phyloP scores from a whole-genome alignment of 2,329 filamentous ascomycete species.

The Pyrenophora seminiperda region DNA sequence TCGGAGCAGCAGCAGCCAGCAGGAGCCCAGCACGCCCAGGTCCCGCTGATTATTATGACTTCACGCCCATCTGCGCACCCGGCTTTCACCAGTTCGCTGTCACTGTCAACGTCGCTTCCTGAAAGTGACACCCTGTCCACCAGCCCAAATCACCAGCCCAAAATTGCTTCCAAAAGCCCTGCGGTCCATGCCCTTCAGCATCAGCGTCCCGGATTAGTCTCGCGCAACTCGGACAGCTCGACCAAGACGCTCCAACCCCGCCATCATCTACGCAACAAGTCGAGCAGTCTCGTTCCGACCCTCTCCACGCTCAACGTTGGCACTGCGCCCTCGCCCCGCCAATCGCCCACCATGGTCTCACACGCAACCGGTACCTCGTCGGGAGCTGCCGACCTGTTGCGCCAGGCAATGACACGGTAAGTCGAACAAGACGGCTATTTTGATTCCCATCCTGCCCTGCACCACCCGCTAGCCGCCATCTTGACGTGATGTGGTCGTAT shows the following conservation, averaged over 20 bases:
- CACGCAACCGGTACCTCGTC: conserved; percentile 52
- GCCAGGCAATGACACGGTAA: conserved; percentile 65
- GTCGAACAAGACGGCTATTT: conserved; percentile 20
- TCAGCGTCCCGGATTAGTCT: conserved; percentile 38
- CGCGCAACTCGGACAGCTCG: conserved; percentile 38
- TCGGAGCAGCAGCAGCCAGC: conserved; percentile 34
- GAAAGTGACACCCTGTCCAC: conserved; percentile 16
- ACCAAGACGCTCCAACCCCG: conserved; percentile 38
- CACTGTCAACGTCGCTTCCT: conserved; percentile 11
- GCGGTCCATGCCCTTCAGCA: conserved; percentile 37
- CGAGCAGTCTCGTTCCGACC: conserved; percentile 52
- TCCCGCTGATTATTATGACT: conserved; percentile 44
- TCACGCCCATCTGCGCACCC: conserved; percentile 35
- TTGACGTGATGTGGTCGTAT: conserved; percentile 12
- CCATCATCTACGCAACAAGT: conserved; percentile 46
- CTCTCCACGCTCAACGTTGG: conserved; percentile 46
- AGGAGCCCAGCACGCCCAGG: no score
- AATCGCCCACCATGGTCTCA: conserved; percentile 41
- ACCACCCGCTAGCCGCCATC: not conserved
- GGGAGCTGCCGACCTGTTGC: conserved; percentile 61
- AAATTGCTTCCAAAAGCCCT: conserved; percentile 25
- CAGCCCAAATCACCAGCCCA: conserved; percentile 26
- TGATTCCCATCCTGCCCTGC: not conserved
- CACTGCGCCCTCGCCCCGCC: conserved; percentile 36
- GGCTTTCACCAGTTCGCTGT: conserved; percentile 21